Evolutionary conservation across 345 rosid species (phyloP).

Genomic region (Erysimum cheiranthoides): DNA sequence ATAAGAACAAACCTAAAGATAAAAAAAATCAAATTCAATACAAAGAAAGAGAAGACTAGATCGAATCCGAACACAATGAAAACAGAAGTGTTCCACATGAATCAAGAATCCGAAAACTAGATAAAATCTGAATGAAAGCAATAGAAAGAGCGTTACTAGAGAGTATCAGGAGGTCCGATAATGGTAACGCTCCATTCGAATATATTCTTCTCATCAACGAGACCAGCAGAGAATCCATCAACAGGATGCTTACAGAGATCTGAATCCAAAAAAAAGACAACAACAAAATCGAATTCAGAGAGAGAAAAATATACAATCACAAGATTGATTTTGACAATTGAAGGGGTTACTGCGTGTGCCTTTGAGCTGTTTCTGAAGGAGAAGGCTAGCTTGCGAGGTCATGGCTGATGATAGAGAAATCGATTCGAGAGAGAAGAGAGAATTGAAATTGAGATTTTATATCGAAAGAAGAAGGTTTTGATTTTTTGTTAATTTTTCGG

Average conservation of each 20-base stretch:
- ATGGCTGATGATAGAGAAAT: slow-evolving; percentile 37
- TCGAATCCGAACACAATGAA: neutral
- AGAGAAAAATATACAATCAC: neutral
- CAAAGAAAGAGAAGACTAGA: neutral
- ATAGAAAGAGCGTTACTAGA: slow-evolving; percentile 57
- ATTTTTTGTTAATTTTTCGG: neutral
- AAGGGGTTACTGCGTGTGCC: slow-evolving; percentile 43
- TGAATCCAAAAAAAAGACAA: slow-evolving; percentile 47
- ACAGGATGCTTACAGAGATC: slow-evolving; percentile 98
- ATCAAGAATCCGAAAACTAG: neutral
- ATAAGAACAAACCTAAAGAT: neutral
- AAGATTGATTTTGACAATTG: neutral
- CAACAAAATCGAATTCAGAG: slow-evolving; percentile 5
- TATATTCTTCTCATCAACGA: slow-evolving; percentile 88
- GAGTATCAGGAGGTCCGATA: slow-evolving; percentile 97
- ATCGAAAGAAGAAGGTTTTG: neutral
- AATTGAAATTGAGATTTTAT: slow-evolving; percentile 32
- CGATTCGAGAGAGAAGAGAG: neutral
- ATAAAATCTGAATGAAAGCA: neutral
- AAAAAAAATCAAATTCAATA: slow-evolving; percentile 1
- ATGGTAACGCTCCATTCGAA: slow-evolving; percentile 96
- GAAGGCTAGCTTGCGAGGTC: slow-evolving; percentile 92
- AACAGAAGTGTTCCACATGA: neutral
- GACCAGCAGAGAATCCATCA: slow-evolving; percentile 97
- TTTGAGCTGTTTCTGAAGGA: slow-evolving; percentile 93